phyloP scores from a whole-genome alignment of 306 rosid genomes.

The Elaeagnus macrophylla region DNA sequence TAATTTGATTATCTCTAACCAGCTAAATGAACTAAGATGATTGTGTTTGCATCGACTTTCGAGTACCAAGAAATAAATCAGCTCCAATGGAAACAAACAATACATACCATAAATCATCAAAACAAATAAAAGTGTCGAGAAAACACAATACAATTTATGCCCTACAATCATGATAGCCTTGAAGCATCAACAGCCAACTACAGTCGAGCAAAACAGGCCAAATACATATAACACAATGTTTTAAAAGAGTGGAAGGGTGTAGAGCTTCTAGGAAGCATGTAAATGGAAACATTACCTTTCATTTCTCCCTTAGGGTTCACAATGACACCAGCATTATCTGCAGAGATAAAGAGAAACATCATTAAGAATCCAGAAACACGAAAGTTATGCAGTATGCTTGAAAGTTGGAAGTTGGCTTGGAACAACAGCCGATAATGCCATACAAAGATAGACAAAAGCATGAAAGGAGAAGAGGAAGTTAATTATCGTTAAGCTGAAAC shows the following conservation, averaged over 20 bases:
- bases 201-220: background rate
- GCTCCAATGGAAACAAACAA: background rate
- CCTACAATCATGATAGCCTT: no score
- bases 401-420: no score
- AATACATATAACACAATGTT: background rate
- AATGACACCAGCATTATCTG: constrained; percentile 88
- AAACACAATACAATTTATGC: no score
- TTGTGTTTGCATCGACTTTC: background rate
- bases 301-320: constrained; percentile 89
- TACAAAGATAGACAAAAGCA: no score
- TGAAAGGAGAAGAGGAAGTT: no score
- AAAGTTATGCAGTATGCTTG: background rate
- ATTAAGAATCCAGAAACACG: background rate
- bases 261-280: background rate
- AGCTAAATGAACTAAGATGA: background rate
- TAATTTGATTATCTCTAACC: background rate
- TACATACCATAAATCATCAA: background rate
- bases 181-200: no score
- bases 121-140: no score
- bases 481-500: no score
- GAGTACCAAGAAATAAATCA: background rate
- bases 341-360: constrained; percentile 11
- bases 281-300: constrained; percentile 42
- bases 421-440: no score
- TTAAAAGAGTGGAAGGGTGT: background rate